These are phyloP conservation scores for Rhodotorula sp. DNA, from an alignment of 1,284 basidiomycete genomes.

Conservation along the genomic window DNA sequence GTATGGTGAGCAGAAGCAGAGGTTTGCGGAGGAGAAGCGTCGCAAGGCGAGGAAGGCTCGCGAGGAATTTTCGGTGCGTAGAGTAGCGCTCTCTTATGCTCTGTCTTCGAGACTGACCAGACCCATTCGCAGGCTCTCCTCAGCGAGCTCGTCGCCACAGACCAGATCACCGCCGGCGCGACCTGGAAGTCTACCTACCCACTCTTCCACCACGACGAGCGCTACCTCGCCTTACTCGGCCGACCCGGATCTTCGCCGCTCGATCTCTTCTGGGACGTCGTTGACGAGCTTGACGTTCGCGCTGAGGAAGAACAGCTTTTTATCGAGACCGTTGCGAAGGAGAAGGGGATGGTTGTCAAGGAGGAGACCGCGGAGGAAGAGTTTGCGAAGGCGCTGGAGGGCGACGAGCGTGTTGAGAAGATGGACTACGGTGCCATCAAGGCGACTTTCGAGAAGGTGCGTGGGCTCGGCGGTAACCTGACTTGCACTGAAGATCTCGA, in stretches of 20 bases:
- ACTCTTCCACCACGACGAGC: conserved; percentile 68
- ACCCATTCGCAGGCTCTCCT: conserved; percentile 60
- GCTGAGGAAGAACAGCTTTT: conserved; percentile 71
- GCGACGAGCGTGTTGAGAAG: conserved; percentile 48
- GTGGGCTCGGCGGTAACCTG: too few species aligned
- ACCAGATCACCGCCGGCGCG: conserved; percentile 72
- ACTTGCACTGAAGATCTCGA: too few species aligned
- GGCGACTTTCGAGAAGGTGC: conserved; percentile 31
- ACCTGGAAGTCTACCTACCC: conserved; percentile 91
- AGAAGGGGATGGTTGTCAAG: conserved; percentile 52
- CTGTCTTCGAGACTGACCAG: neutral
- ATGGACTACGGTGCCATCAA: conserved; percentile 56
- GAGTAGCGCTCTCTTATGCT: neutral
- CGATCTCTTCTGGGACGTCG: conserved; percentile 91
- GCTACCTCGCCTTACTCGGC: conserved; percentile 83
- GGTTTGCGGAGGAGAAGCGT: conserved; percentile 74
- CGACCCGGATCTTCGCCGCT: conserved; percentile 82
- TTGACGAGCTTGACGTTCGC: conserved; percentile 81
- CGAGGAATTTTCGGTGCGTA: conserved; percentile 75
- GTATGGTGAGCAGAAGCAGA: conserved; percentile 76
- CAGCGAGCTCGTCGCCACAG: conserved; percentile 62
- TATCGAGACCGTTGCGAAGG: conserved; percentile 54
- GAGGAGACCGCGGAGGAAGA: conserved; percentile 52
- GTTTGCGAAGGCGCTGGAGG: conserved; percentile 53
- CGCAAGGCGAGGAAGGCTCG: conserved; percentile 79